phyloP scores from a whole-genome alignment of 2,329 filamentous ascomycete species.

The Akanthomyces dipterigenus region DNA sequence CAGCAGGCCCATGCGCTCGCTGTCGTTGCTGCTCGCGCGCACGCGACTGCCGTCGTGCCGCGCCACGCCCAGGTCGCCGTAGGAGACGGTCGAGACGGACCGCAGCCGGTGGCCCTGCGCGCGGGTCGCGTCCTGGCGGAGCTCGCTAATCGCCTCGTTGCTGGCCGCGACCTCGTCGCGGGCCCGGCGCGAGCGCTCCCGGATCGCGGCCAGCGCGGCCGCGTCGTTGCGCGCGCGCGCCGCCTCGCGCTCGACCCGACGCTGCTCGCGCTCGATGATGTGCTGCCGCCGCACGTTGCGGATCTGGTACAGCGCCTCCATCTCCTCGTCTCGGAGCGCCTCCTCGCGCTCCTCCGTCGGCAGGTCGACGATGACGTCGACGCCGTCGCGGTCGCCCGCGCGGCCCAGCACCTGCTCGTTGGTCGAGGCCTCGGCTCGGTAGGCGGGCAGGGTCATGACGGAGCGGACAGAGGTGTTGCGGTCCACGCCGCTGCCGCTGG shows the following conservation, averaged over 20 bases:
- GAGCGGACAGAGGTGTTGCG: constrained; percentile 82
- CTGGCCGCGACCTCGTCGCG: constrained; percentile 32
- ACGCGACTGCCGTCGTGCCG: constrained; percentile 71
- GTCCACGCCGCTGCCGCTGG: constrained; percentile 46
- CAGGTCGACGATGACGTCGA: constrained; percentile 83
- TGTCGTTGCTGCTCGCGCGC: constrained; percentile 66
- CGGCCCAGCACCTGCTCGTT: constrained; percentile 78
- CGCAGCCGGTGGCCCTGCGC: constrained; percentile 55
- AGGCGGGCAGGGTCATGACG: constrained; percentile 89
- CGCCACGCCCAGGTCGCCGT: constrained; percentile 68
- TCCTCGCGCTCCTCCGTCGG: constrained; percentile 78
- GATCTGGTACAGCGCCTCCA: constrained; percentile 90
- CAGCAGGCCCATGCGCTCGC: constrained; percentile 63
- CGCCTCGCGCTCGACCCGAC: constrained; percentile 62
- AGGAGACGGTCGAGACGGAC: constrained; percentile 68
- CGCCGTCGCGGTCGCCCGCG: constrained; percentile 85
- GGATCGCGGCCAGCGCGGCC: constrained; percentile 61
- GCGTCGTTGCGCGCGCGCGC: constrained; percentile 65
- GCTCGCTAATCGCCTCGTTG: constrained; percentile 52
- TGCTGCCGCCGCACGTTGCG: constrained; percentile 70
- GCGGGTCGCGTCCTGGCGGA: constrained; percentile 48
- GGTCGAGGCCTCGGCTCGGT: constrained; percentile 64
- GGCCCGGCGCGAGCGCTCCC: constrained; percentile 46
- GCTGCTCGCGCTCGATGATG: constrained; percentile 68
- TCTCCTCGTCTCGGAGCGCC: constrained; percentile 73